phyloP scores from a whole-genome alignment of 1,284 basidiomycete genomes.

The Schizophyllum amplum region DNA sequence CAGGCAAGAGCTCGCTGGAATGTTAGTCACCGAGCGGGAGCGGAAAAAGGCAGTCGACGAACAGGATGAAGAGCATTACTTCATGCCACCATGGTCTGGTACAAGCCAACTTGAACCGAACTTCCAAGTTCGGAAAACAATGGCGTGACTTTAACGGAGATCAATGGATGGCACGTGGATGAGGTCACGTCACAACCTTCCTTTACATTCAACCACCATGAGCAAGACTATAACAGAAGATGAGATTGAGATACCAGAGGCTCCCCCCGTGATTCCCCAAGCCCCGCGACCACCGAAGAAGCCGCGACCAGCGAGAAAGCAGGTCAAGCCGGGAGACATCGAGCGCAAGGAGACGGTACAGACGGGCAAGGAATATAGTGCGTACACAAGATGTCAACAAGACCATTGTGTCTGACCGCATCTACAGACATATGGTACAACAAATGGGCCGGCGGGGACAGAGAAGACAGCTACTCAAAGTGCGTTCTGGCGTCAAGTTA shows the following conservation, averaged over 20 bases:
- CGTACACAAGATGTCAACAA: conserved; percentile 21
- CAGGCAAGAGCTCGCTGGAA: too few species aligned
- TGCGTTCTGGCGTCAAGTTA: conserved; percentile 28
- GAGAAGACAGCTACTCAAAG: conserved; percentile 91
- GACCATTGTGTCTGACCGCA: conserved; percentile 12
- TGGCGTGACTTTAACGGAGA: neutral
- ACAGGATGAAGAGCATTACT: too few species aligned
- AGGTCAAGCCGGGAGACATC: conserved; percentile 84
- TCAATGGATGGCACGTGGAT: neutral
- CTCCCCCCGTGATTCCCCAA: conserved; percentile 1
- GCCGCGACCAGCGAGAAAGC: conserved; percentile 79
- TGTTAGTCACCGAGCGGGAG: too few species aligned
- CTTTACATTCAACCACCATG: neutral
- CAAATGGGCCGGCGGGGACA: conserved; percentile 95
- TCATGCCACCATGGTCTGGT: neutral
- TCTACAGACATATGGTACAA: conserved; percentile 94
- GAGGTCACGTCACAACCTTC: neutral
- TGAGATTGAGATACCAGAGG: neutral
- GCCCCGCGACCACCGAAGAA: conserved; percentile 34
- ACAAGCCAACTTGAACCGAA: too few species aligned
- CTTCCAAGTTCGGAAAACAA: too few species aligned
- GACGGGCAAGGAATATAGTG: conserved; percentile 93
- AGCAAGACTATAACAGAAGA: neutral
- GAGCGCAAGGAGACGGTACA: conserved; percentile 84
- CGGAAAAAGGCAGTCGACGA: too few species aligned